phyloP scores from a whole-genome alignment of 2,329 filamentous ascomycete genomes.

The Podosphaera xanthii region DNA sequence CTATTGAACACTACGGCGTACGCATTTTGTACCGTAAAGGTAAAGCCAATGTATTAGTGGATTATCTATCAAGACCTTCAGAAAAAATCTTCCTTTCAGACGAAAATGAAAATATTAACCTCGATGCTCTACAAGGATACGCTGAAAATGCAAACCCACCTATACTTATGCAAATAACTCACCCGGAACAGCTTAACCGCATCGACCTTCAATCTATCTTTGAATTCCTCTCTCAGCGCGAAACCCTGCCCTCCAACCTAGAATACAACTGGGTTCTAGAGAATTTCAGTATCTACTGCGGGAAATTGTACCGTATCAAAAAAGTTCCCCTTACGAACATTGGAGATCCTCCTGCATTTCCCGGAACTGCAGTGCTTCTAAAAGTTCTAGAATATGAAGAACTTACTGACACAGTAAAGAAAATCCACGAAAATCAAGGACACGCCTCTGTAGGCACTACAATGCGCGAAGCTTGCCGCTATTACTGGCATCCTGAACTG shows the following conservation, averaged over 20 bases:
- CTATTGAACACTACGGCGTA: neutral
- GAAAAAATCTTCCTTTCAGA: neutral
- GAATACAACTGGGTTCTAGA: neutral
- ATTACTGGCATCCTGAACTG: too few species aligned
- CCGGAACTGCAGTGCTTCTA: neutral
- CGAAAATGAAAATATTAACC: neutral
- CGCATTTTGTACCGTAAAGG: neutral
- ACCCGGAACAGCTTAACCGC: neutral
- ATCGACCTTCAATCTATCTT: neutral
- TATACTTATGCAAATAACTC: neutral
- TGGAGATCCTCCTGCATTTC: neutral
- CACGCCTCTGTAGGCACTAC: neutral
- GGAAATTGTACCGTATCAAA: neutral
- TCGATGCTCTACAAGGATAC: neutral
- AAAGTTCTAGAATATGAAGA: neutral
- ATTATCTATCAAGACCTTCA: neutral
- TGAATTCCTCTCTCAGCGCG: neutral
- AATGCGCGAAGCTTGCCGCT: neutral
- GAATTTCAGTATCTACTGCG: neutral
- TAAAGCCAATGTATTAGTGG: neutral
- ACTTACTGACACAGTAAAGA: neutral
- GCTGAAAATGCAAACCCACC: too few species aligned
- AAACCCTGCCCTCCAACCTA: neutral
- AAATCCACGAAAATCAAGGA: neutral
- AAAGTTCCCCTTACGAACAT: neutral